Conservation (phyloP, 192 early-diverging fungal species). For the Dispira parvispora region DNA sequence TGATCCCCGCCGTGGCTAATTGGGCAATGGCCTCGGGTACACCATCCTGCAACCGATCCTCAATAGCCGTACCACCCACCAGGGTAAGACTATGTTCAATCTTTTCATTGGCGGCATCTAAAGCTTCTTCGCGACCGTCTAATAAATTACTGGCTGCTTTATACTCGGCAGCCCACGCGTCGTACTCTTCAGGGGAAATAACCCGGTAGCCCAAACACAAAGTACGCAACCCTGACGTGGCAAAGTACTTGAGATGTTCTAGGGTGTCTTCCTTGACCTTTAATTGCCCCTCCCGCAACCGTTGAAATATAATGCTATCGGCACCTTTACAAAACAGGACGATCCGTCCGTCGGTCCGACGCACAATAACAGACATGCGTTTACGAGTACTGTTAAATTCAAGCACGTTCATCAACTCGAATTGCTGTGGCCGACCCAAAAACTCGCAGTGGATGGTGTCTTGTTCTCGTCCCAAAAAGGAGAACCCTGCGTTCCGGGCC, state of each 20-base stretch:
- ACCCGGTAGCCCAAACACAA: constrained; percentile 67
- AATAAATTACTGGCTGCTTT: constrained; percentile 55
- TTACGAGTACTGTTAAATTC: constrained; percentile 95
- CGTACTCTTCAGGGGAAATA: constrained; percentile 53
- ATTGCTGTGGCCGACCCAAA: constrained; percentile 48
- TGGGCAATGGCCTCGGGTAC: constrained; percentile 85
- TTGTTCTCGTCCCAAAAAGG: constrained; percentile 56
- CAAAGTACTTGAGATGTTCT: constrained; percentile 72
- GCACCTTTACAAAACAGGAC: constrained; percentile 87
- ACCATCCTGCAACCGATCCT: constrained; percentile 94
- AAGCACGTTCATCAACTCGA: constrained; percentile 48
- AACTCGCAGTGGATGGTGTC: constrained; percentile 52
- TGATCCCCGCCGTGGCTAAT: constrained; percentile 72
- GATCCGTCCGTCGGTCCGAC: constrained; percentile 51
- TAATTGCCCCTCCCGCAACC: constrained; percentile 55
- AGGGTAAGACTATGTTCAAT: constrained; percentile 69
- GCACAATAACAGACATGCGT: constrained; percentile 85
- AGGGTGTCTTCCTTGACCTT: constrained; percentile 47
- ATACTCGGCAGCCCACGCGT: constrained; percentile 48
- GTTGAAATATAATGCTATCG: constrained; percentile 80
- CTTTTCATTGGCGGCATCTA: constrained; percentile 57
- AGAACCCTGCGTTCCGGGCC: constrained; percentile 69
- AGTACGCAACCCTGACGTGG: constrained; percentile 62
- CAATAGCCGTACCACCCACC: constrained; percentile 93
- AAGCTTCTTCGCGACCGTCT: constrained; percentile 60